Evolutionary conservation across 805 yeast genomes (phyloP).

Genomic region (Metschnikowia picachoensis): DNA sequence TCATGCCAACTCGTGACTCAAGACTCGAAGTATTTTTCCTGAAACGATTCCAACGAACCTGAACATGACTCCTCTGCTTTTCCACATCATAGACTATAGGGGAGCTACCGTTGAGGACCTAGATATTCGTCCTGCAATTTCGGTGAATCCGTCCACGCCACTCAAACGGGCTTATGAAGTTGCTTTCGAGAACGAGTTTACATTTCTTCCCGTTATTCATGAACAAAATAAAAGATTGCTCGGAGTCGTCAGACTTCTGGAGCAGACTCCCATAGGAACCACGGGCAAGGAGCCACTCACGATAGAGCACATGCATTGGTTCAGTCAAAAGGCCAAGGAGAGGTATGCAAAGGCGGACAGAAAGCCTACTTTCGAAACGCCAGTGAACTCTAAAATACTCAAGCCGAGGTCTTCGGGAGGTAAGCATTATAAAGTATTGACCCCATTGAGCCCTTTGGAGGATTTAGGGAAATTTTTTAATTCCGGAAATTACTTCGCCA

Average conservation of each 20-base stretch:
- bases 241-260: conserved; percentile 46
- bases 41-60: too few relatives aligned
- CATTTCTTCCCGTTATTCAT: conserved; percentile 51
- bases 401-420: conserved; percentile 29
- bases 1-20: too few relatives aligned
- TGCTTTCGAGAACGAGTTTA: conserved; percentile 53
- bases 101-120: conserved; percentile 59
- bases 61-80: conserved; percentile 14
- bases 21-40: too few relatives aligned
- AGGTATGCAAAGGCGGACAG: conserved; percentile 27
- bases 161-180: conserved; percentile 49
- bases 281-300: conserved; percentile 22
- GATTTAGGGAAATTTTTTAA: conserved; percentile 49
- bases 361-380: conserved; percentile 11
- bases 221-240: conserved; percentile 43
- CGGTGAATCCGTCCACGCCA: conserved; percentile 46
- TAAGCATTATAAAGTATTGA: conserved; percentile 40
- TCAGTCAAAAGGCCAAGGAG: conserved; percentile 33
- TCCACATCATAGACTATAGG: conserved; percentile 37
- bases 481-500: conserved; percentile 49
- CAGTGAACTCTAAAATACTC: conserved; percentile 31
- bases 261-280: conserved; percentile 14
- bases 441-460: conserved; percentile 55
- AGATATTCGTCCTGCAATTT: conserved; percentile 54
- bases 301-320: conserved; percentile 41